Conservation (phyloP, 495 filamentous ascomycete species). For the Polyplosphaeria fusca region DNA sequence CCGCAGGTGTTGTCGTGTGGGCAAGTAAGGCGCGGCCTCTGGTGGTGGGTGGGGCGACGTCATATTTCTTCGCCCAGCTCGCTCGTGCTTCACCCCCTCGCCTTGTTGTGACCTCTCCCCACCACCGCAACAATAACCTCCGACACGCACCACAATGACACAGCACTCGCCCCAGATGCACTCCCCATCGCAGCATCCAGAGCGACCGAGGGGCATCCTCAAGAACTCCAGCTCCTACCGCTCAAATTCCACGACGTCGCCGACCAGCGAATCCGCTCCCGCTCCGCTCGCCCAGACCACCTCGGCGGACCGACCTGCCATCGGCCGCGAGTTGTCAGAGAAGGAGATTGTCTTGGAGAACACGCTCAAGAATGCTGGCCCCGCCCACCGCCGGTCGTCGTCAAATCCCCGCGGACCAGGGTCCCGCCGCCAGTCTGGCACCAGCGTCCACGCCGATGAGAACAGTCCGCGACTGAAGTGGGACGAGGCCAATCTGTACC, state of each 20-base stretch:
- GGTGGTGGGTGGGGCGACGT: too few species aligned
- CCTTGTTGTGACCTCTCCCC: too few species aligned
- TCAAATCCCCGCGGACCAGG: constrained; percentile 59
- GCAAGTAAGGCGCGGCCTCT: too few species aligned
- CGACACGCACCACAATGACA: too few species aligned
- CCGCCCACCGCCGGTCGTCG: constrained; percentile 69
- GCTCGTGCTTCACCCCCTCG: too few species aligned
- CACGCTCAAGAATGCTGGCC: constrained; percentile 86
- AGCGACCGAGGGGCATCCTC: constrained; percentile 86
- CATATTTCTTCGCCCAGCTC: too few species aligned
- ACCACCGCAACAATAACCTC: too few species aligned
- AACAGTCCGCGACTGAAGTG: constrained; percentile 79
- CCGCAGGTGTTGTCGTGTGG: too few species aligned
- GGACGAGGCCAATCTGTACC: constrained; percentile 96
- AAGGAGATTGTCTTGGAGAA: constrained; percentile 91
- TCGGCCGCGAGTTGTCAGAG: constrained; percentile 54
- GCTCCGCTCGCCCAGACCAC: constrained; percentile 33
- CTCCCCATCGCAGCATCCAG: constrained; percentile 41
- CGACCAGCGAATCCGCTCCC: constrained; percentile 37
- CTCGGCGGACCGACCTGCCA: constrained; percentile 34
- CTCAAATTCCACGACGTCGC: constrained; percentile 48
- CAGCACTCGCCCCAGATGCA: constrained; percentile 34
- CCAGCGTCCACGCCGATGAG: constrained; percentile 47
- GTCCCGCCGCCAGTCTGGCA: constrained; percentile 69
- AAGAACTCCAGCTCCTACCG: constrained; percentile 72